phyloP scores from a whole-genome alignment of 139 green algal species.

The Micractinium sp. region DNA sequence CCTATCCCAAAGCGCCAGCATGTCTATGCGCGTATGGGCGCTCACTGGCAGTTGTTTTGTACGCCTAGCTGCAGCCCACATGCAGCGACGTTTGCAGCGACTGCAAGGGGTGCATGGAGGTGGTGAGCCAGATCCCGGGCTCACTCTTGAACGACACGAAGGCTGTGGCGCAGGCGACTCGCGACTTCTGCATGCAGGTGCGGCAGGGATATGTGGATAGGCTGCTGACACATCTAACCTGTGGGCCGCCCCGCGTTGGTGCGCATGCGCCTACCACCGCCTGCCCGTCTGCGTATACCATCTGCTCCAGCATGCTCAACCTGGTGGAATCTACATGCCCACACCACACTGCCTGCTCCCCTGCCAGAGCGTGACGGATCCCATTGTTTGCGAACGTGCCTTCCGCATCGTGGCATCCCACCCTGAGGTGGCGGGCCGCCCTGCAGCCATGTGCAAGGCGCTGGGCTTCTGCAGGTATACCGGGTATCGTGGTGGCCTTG shows the following conservation, averaged over 20 bases:
- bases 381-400: not conserved
- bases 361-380: not conserved
- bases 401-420: not conserved
- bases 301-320: no score
- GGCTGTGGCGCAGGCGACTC: not conserved
- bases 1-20: not conserved
- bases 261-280: no score
- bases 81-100: not conserved
- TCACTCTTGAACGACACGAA: not conserved
- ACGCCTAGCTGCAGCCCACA: not conserved
- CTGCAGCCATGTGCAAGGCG: not conserved
- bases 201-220: not conserved
- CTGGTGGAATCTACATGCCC: no score
- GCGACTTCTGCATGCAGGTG: not conserved
- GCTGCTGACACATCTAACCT: not conserved
- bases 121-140: not conserved
- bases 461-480: not conserved
- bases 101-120: not conserved
- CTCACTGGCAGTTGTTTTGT: no score
- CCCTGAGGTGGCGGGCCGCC: not conserved
- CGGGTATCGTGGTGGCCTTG: no score
- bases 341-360: not conserved
- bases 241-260: no score
- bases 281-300: not conserved
- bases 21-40: not conserved